Conservation (phyloP, 108 stramenopile species). For the Mediolabrus comicus region DNA sequence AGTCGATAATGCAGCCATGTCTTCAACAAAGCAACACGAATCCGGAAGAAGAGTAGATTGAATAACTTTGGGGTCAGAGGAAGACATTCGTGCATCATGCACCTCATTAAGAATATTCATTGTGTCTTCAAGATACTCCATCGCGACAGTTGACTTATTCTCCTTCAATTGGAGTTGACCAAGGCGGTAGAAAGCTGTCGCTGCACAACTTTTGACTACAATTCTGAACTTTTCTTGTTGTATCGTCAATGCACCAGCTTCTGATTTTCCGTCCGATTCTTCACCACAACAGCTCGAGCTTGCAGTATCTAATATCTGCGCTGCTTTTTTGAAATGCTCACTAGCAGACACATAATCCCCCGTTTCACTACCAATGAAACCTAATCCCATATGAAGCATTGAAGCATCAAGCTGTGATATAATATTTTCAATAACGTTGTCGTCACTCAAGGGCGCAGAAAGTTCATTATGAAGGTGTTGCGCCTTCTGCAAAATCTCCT, state of each 20-base stretch:
- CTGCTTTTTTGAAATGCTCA: constrained; percentile 19
- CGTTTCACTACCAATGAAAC: constrained; percentile 6
- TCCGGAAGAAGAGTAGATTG: constrained; percentile 8
- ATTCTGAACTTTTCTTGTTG: constrained; percentile 17
- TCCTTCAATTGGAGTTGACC: constrained; percentile 15
- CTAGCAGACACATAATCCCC: constrained; percentile 3
- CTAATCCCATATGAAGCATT: constrained; percentile 15
- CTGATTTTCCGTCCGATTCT: not conserved
- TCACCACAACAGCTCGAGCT: not conserved
- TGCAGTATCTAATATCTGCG: constrained; percentile 16
- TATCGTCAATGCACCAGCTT: not conserved
- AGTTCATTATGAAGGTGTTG: not conserved
- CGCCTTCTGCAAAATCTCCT: constrained; percentile 6
- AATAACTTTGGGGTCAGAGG: not conserved
- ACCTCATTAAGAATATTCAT: constrained; percentile 23
- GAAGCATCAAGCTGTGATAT: constrained; percentile 22
- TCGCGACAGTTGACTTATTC: constrained; percentile 12
- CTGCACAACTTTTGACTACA: constrained; percentile 14
- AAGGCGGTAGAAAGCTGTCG: constrained; percentile 20
- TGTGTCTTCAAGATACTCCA: constrained; percentile 25
- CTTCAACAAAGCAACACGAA: constrained; percentile 29
- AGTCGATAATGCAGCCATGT: constrained; percentile 24
- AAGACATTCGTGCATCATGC: constrained; percentile 6
- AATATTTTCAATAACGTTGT: not conserved
- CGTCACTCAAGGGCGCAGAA: not conserved